Evolutionary conservation across 371 early-diverging fungal species (phyloP), one percentile per base, ranked within the genome.

Genomic region (Mucor velutinosus): DNA sequence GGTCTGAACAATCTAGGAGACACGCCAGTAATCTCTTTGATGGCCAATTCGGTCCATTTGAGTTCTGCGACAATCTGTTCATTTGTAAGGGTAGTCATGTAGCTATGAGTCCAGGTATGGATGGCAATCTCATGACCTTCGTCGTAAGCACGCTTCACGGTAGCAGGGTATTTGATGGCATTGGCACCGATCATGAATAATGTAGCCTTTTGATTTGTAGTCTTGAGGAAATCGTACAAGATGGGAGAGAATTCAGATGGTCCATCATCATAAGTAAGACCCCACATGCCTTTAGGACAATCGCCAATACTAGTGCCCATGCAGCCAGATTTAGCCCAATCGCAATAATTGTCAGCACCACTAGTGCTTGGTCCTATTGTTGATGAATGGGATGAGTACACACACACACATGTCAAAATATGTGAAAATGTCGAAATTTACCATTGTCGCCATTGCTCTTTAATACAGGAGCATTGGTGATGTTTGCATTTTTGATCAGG

Each of bases 21-120:
- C 6, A 73, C 73, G 58, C 91, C 91, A 51, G 83, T 89, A 45
- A 87, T 82, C 29, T 84, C 85, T 69, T 88, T 72, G 73, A 93
- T 89, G 56, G 86, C 86, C 56, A 76, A 67, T 71, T 86, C 90
- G 12, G 85, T 89, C 87, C 87, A 90, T 70, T 86, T 87, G 43
- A 92, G 73, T 73, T 93, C 92, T 59, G 90, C 90, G 47, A 91
- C 83, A 41, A 93, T 81, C 69, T 87, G 83, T 57, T 90, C 89
- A 57, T 83, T 90, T 32, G 87, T 71, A 35, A 84, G 71, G 0
- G 88, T 78, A 27, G 91, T 90, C 76, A 92, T 60, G 56, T 80
- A 81, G 21, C 73, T 79, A 61, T 93, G 93, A 21, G 89, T 85
- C 80, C 82, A 82, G 43, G 81, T 80, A 58, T 85, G 84, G 66